Base-by-base conservation (phyloP, 805 yeast genomes). In the Candida montana region DNA sequence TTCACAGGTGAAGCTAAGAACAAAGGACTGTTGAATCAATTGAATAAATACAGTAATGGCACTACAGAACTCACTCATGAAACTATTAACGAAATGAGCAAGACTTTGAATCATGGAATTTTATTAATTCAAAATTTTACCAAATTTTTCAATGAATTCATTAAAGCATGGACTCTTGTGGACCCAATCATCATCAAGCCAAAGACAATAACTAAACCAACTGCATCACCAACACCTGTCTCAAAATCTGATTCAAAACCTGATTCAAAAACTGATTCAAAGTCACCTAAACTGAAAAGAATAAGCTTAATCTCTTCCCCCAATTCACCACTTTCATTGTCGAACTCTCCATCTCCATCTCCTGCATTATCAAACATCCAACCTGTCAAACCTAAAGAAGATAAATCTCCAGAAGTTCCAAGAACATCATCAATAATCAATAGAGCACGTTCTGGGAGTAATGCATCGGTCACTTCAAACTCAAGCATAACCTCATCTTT, bases 1-100 rank as follows among this genome's bases (percentile, higher is more conserved):
- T 64, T 70, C 50, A 63, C 60, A 36, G 42, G 57, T 1, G 51
- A 68, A 7, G 70, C 66, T 45, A 70, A 65, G 37, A 71, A 70
- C 47, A 73, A 74, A 4, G 65, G 65, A 9, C 51, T 72, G 16
- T 58, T 70, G 26, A 72, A 74, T 13, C 68, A 64, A 6, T 53
- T 70, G 36, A 63, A 74, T 1, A 58, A 72, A 35, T 64, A 65
- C 29, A 51, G 70, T 27, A 62, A 61, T 40, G 65, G 64, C 2
- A 41, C 35, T 28, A 62, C 53, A 44, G 67, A 59, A n/a, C 47
- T 59, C 5, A 62, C 54, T 26, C 42, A 61, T 4, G 60, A 63
- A 32, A 62, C 53, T 15, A 46, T 69, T 1, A 39, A 55, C 8
- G 74, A 68, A 26, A 62, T 67, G 31, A 27, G 37, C 11, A 39